phyloP scores from a whole-genome alignment of 2,329 filamentous ascomycete genomes.

The Pleomassaria siparia region DNA sequence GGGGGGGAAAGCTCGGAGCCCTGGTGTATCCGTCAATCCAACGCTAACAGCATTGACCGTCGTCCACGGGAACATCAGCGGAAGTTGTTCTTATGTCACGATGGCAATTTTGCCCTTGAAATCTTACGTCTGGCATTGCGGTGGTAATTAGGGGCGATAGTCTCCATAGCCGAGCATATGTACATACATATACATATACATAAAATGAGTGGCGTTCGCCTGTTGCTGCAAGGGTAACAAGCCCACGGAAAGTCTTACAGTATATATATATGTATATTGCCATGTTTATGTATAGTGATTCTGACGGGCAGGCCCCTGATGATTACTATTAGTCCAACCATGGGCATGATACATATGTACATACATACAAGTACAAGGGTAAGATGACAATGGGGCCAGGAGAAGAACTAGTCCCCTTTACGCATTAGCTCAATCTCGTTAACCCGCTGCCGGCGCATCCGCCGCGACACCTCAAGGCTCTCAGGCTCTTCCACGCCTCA shows the following conservation, averaged over 20 bases:
- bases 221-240: too few relatives aligned
- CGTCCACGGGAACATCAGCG: conserved; percentile 22
- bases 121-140: conserved; percentile 28
- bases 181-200: not conserved
- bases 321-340: not conserved
- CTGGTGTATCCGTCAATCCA: conserved; percentile 30
- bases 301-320: not conserved
- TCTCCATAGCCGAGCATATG: conserved; percentile 25
- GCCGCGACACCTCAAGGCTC: conserved; percentile 8
- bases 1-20: conserved; percentile 14
- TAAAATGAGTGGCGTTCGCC: not conserved
- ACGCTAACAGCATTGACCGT: conserved; percentile 33
- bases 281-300: not conserved
- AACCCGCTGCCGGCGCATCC: conserved; percentile 12
- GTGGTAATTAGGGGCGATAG: conserved; percentile 22
- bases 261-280: too few relatives aligned
- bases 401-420: too few relatives aligned
- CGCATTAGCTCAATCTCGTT: too few relatives aligned
- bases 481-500: conserved; percentile 5
- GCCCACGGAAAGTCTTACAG: too few relatives aligned
- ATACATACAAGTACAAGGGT: too few relatives aligned
- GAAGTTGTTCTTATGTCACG: conserved; percentile 32
- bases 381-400: too few relatives aligned
- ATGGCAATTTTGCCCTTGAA: conserved; percentile 32
- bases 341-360: conserved; percentile 3